These are phyloP conservation scores for Discostella pseudostelligera DNA, from an alignment of 108 stramenopile species.

Conservation along the genomic window DNA sequence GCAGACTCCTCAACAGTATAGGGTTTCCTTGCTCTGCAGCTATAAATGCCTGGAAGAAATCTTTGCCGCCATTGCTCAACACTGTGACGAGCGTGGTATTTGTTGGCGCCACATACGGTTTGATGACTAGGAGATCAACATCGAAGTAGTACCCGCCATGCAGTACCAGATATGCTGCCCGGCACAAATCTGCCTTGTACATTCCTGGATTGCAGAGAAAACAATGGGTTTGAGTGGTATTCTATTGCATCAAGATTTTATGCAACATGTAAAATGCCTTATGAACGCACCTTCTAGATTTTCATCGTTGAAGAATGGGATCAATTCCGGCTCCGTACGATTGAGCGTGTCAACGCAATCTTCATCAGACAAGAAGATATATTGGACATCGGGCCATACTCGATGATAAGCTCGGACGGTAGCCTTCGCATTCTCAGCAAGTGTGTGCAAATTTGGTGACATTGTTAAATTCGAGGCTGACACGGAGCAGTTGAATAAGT, in stretches of 20 bases:
- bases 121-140: slow-evolving; percentile 28
- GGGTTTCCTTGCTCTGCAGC: slow-evolving; percentile 18
- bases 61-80: slow-evolving; percentile 9
- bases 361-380: slow-evolving; percentile 16
- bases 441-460: slow-evolving; percentile 8
- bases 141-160: slow-evolving; percentile 41
- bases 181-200: slow-evolving; percentile 39
- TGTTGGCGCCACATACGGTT: slow-evolving; percentile 14
- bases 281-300: slow-evolving; percentile 13
- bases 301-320: slow-evolving; percentile 15
- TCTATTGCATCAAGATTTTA: too few species aligned
- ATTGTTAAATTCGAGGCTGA: slow-evolving; percentile 13
- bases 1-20: too few species aligned
- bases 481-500: slow-evolving; percentile 15
- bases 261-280: neutral
- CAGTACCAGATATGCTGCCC: slow-evolving; percentile 19
- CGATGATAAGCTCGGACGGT: slow-evolving; percentile 16
- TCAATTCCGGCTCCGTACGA: slow-evolving; percentile 13
- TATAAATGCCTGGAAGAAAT: slow-evolving; percentile 33
- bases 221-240: too few species aligned
- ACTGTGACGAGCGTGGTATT: slow-evolving; percentile 27
- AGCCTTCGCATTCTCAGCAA: slow-evolving; percentile 30
- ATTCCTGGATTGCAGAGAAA: too few species aligned
- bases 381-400: slow-evolving; percentile 21
- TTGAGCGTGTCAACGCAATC: slow-evolving; percentile 15